Evolutionary conservation across 129 eudicot species (phyloP).

Genomic region (Daucus carota): DH1_v3.0 NC_030384.2:31220501-31221000

Average conservation of each 20-base stretch:
- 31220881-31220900: background rate
- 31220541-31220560: too few species aligned
- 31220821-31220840: background rate
- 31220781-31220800: too few species aligned
- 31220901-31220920: constrained; percentile 15
- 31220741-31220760: background rate
- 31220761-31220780: background rate
- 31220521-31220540: background rate
- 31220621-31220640: background rate
- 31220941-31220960: constrained; percentile 78
- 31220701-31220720: background rate
- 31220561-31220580: background rate
- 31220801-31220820: background rate
- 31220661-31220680: background rate
- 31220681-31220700: background rate
- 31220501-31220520: background rate
- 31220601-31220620: background rate
- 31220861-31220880: background rate
- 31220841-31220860: background rate
- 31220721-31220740: background rate
- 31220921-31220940: constrained; percentile 74
- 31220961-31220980: constrained; percentile 87
- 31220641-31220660: background rate
- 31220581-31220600: background rate
- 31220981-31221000: constrained; percentile 90